Evolutionary conservation across 1,284 basidiomycete species (phyloP).

Genomic region (Apiotrichum porosum): DNA sequence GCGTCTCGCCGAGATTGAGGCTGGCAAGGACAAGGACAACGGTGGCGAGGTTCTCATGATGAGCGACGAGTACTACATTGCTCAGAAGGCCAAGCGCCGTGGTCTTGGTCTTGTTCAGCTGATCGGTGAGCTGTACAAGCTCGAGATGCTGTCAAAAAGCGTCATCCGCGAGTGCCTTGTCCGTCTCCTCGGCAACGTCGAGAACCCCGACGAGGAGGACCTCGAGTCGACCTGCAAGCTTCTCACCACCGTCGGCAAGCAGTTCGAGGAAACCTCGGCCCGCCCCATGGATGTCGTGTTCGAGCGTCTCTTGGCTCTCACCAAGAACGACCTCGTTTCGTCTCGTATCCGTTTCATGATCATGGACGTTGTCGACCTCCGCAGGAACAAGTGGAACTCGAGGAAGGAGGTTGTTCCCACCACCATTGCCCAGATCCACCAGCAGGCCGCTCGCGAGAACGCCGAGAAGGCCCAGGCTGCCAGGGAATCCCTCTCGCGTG

Average conservation of each 20-base stretch:
- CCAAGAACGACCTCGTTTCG: conserved; percentile 67
- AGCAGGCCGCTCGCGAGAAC: conserved; percentile 69
- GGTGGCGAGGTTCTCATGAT: conserved; percentile 59
- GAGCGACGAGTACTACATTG: conserved; percentile 94
- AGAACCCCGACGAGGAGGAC: conserved; percentile 94
- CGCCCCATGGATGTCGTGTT: conserved; percentile 95
- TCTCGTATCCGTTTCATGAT: conserved; percentile 94
- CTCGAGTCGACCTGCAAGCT: conserved; percentile 94
- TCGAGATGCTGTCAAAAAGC: conserved; percentile 87
- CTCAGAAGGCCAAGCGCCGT: conserved; percentile 93
- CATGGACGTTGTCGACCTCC: conserved; percentile 84
- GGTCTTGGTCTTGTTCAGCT: conserved; percentile 96
- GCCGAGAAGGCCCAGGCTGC: conserved; percentile 61
- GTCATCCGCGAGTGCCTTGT: conserved; percentile 97
- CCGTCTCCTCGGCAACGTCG: conserved; percentile 85
- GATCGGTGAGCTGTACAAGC: conserved; percentile 96
- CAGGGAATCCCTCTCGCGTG: conserved; percentile 60
- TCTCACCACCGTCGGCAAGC: conserved; percentile 77
- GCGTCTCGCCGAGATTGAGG: conserved; percentile 52
- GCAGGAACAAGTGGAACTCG: conserved; percentile 73
- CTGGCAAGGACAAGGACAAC: conserved; percentile 43
- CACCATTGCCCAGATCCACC: conserved; percentile 84
- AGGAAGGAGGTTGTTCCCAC: conserved; percentile 73
- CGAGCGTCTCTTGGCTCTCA: conserved; percentile 75
- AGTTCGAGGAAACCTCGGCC: conserved; percentile 62